Evolutionary conservation across 345 rosid species (phyloP).

Genomic region (Corchorus capsularis): DNA sequence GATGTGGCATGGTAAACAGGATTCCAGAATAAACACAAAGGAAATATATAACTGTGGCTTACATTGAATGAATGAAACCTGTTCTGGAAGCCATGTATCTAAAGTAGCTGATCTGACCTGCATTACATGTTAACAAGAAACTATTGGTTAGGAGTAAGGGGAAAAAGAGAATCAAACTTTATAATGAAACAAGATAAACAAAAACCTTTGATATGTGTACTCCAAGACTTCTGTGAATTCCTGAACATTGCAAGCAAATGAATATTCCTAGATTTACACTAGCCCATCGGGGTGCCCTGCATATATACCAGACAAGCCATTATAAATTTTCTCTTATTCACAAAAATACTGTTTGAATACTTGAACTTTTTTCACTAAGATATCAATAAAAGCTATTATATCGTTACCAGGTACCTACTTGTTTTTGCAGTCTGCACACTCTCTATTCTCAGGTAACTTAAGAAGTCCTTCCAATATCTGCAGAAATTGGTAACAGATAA

Average conservation of each 20-base stretch:
- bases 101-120: slow-evolving; percentile 93
- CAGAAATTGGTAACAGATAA: slow-evolving; percentile 15
- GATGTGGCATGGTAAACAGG: background rate
- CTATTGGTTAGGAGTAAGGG: background rate
- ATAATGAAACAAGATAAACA: slow-evolving; percentile 8
- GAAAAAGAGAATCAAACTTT: background rate
- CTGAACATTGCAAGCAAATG: slow-evolving; percentile 98
- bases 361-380: background rate
- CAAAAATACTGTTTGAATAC: background rate
- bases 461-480: slow-evolving; percentile 89
- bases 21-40: background rate
- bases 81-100: slow-evolving; percentile 99
- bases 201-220: slow-evolving; percentile 93
- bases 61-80: slow-evolving; percentile 82
- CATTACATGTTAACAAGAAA: slow-evolving; percentile 4
- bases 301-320: slow-evolving; percentile 25
- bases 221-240: slow-evolving; percentile 90
- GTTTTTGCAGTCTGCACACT: slow-evolving; percentile 97
- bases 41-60: slow-evolving; percentile 31
- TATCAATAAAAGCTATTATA: background rate
- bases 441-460: slow-evolving; percentile 81
- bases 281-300: slow-evolving; percentile 95
- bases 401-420: slow-evolving; percentile 52
- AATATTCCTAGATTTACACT: slow-evolving; percentile 96
- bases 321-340: slow-evolving; percentile 7